phyloP scores from a whole-genome alignment of 352 stramenopile species.

The Phytophthora niederhauseri region DNA sequence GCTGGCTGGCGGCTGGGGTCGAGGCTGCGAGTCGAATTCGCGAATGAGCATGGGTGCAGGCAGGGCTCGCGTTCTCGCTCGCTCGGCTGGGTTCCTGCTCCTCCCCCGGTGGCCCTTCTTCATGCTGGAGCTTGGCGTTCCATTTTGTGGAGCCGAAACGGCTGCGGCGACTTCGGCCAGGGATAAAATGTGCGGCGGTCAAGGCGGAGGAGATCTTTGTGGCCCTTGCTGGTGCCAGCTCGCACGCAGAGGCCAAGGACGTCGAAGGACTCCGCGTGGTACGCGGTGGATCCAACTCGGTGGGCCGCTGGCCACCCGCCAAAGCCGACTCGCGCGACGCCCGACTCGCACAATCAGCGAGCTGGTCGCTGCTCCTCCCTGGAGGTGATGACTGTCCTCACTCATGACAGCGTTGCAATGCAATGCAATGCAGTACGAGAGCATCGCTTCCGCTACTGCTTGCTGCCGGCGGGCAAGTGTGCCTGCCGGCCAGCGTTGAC shows the following conservation, averaged over 20 bases:
- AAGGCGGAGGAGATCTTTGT: constrained; percentile 14
- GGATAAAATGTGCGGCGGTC: constrained; percentile 15
- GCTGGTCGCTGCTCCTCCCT: neutral
- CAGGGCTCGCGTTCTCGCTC: constrained; percentile 6
- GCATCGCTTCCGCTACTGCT: neutral
- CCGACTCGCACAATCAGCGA: neutral
- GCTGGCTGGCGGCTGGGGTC: neutral
- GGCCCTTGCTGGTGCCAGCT: constrained; percentile 12
- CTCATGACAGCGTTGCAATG: no score
- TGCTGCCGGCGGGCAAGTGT: neutral
- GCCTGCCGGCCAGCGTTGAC: neutral
- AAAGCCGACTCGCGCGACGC: neutral
- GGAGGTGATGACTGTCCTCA: no score
- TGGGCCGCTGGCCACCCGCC: neutral
- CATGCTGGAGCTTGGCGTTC: constrained; percentile 19
- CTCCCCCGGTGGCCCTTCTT: constrained; percentile 29
- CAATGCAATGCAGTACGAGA: neutral
- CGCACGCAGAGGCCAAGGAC: neutral
- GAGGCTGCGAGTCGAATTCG: constrained; percentile 20
- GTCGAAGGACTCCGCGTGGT: constrained; percentile 1
- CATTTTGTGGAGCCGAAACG: constrained; percentile 35
- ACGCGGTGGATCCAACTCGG: constrained; percentile 10
- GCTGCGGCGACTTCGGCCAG: constrained; percentile 9
- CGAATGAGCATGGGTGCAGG: constrained; percentile 30
- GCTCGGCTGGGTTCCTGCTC: constrained; percentile 19